Conservation (phyloP, 257 asterid genomes). For the Solanum chaucha region DNA sequence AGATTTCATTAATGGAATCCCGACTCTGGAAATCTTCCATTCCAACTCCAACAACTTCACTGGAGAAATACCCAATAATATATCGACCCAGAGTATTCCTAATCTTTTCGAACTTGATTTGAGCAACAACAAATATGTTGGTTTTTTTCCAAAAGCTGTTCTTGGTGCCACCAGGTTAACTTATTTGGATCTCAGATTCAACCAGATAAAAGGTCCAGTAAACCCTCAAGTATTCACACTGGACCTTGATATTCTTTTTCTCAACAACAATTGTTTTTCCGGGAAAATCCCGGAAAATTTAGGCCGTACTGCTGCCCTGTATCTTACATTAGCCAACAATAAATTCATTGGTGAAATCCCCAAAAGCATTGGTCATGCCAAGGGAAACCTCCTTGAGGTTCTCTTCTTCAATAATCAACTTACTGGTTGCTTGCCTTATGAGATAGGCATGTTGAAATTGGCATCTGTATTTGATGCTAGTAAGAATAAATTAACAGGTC, state of each 20-base stretch:
- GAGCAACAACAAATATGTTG: conserved; percentile 50
- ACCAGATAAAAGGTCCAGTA: conserved; percentile 24
- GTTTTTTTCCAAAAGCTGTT: conserved; percentile 34
- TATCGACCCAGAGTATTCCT: neutral
- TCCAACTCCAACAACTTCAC: conserved; percentile 43
- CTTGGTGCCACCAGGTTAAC: conserved; percentile 40
- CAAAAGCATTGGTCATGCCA: conserved; percentile 29
- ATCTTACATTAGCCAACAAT: conserved; percentile 52
- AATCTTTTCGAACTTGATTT: conserved; percentile 48
- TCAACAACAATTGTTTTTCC: conserved; percentile 47
- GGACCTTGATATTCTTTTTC: conserved; percentile 54
- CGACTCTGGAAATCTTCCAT: conserved; percentile 37
- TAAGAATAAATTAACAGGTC: conserved; percentile 46
- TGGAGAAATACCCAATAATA: conserved; percentile 19
- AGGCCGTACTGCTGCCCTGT: conserved; percentile 31
- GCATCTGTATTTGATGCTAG: conserved; percentile 38
- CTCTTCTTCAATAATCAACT: conserved; percentile 34
- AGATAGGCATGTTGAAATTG: conserved; percentile 36
- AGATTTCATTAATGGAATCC: conserved; percentile 14
- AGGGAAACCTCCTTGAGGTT: conserved; percentile 19
- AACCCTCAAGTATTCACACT: conserved; percentile 32
- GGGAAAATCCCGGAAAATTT: conserved; percentile 32
- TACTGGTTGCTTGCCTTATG: conserved; percentile 56
- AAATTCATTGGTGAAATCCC: conserved; percentile 43
- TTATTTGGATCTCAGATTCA: conserved; percentile 56